These are phyloP conservation scores for Leccinum fibrillosum DNA, from an alignment of 768 basidiomycete species.

Conservation along the genomic window DNA sequence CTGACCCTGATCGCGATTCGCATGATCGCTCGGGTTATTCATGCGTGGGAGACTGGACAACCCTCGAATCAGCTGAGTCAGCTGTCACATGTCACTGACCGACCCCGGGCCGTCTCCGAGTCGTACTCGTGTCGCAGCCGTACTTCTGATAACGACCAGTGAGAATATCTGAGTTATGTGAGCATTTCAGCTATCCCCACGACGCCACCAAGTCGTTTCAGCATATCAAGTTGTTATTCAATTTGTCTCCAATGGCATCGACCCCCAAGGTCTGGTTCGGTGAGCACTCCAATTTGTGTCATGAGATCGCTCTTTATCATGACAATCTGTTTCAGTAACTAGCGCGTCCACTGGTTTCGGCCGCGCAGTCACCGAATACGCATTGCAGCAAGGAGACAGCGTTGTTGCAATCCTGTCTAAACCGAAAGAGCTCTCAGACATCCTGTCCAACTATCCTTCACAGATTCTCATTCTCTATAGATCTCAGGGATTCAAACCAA, in stretches of 20 bases:
- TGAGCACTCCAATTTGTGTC: constrained; percentile 4
- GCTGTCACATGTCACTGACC: too few relatives aligned
- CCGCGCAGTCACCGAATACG: constrained; percentile 31
- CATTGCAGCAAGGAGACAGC: constrained; percentile 36
- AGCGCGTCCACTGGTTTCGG: constrained; percentile 42
- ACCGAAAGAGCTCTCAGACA: constrained; percentile 27
- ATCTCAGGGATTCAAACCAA: constrained; percentile 34
- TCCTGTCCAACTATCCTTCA: constrained; percentile 25
- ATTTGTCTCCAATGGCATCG: background rate
- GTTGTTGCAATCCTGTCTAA: constrained; percentile 42
- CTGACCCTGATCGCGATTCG: too few relatives aligned
- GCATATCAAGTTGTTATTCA: background rate
- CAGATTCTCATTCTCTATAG: constrained; percentile 39
- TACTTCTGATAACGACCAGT: background rate
- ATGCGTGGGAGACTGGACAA: background rate
- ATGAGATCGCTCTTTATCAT: background rate
- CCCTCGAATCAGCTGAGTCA: background rate
- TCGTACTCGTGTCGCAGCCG: too few relatives aligned
- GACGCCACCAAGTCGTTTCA: background rate
- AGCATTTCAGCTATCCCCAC: background rate
- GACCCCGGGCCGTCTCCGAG: too few relatives aligned
- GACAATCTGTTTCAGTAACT: constrained; percentile 30
- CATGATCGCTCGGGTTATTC: too few relatives aligned
- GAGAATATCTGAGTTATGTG: background rate
- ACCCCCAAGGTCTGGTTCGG: constrained; percentile 23